Conservation (phyloP, 257 asterid genomes). For the Apocynum venetum region DNA sequence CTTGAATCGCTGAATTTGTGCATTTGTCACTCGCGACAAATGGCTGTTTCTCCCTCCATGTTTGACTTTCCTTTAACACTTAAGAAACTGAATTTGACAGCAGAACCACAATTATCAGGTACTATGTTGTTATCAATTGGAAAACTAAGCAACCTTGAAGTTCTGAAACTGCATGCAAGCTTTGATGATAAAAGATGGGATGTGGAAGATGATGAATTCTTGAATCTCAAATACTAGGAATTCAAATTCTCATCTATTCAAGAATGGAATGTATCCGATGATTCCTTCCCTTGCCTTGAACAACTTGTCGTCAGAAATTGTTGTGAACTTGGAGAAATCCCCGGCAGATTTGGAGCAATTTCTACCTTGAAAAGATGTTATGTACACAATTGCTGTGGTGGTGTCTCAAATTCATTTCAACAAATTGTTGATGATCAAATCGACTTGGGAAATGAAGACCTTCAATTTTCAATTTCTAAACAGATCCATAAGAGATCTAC, state of each 20-base stretch:
- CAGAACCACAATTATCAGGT: slow-evolving; percentile 1
- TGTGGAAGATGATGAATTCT: too few relatives aligned
- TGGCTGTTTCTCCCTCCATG: neutral
- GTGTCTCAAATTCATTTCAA: too few relatives aligned
- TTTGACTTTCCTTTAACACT: too few relatives aligned
- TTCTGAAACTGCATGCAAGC: neutral
- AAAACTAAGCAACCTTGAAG: neutral
- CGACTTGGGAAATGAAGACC: too few relatives aligned
- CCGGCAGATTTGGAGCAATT: neutral
- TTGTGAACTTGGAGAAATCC: neutral
- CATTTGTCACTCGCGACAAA: neutral
- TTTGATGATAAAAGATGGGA: neutral
- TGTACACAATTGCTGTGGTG: neutral
- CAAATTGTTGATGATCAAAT: too few relatives aligned
- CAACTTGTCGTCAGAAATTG: slow-evolving; percentile 1
- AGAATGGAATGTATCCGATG: slow-evolving; percentile 2
- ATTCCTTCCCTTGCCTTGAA: slow-evolving; percentile 9
- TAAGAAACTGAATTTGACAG: neutral
- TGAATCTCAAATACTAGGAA: too few relatives aligned
- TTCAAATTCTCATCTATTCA: neutral
- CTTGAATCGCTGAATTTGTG: slow-evolving; percentile 6
- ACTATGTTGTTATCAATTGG: slow-evolving; percentile 2
- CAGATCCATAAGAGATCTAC: too few relatives aligned
- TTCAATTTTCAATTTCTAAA: too few relatives aligned
- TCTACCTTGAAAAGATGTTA: neutral